phyloP scores from a whole-genome alignment of 768 basidiomycete species.

The Leccinum fibrillosum region DNA sequence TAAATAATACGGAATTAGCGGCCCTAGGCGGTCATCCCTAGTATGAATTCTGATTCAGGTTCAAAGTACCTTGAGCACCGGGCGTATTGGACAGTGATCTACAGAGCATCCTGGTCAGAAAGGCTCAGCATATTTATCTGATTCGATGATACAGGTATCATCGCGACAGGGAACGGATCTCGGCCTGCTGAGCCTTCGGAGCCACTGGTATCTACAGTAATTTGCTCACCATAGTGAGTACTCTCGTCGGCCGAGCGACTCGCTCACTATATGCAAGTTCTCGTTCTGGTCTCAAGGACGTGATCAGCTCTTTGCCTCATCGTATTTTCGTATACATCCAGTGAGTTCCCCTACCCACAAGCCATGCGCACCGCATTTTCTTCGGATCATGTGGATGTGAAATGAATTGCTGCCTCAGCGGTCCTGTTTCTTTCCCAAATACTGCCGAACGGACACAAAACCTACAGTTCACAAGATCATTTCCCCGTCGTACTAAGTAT shows the following conservation, averaged over 20 bases:
- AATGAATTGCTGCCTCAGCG: background rate
- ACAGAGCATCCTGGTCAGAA: background rate
- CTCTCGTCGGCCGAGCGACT: background rate
- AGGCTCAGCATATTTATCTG: background rate
- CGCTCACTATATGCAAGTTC: background rate
- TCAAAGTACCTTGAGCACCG: background rate
- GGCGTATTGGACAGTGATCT: background rate
- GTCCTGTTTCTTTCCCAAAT: background rate
- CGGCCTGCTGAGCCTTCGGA: background rate
- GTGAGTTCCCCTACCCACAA: background rate
- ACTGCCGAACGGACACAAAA: background rate
- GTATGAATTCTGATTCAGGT: background rate
- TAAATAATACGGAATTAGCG: too few species aligned
- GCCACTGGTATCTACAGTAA: too few species aligned
- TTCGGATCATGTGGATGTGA: background rate
- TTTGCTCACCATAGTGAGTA: background rate
- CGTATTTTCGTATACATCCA: background rate
- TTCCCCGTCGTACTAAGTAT: background rate
- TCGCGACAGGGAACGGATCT: background rate
- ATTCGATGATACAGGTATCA: background rate
- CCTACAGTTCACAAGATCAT: background rate
- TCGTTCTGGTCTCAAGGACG: background rate
- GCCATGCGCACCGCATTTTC: background rate
- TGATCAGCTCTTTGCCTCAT: background rate
- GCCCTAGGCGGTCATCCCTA: too few species aligned